These are phyloP conservation scores for Mycena epipterygia DNA, from an alignment of 768 basidiomycete genomes.

Conservation along the genomic window DNA sequence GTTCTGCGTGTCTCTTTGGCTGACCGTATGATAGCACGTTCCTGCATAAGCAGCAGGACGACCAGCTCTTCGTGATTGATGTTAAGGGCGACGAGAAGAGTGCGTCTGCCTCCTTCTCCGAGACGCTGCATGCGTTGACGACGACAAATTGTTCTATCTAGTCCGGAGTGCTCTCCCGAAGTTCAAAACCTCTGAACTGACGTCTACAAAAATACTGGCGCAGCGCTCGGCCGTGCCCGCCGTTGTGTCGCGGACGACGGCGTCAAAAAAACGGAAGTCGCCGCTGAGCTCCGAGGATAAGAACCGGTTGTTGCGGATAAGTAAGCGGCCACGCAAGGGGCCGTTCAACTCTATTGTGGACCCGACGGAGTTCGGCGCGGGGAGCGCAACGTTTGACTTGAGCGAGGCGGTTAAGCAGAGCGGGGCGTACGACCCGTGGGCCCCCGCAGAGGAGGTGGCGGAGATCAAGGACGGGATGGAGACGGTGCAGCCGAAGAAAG, in stretches of 20 bases:
- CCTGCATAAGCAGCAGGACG: slow-evolving; percentile 76
- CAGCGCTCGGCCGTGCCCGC: slow-evolving; percentile 93
- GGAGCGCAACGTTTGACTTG: slow-evolving; percentile 73
- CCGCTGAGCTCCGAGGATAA: slow-evolving; percentile 77
- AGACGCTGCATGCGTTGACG: no score
- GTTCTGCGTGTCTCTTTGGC: not conserved
- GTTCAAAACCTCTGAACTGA: slow-evolving; percentile 67
- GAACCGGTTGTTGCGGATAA: slow-evolving; percentile 80
- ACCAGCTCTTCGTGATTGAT: slow-evolving; percentile 87
- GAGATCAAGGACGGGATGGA: slow-evolving; percentile 56
- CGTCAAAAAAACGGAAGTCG: slow-evolving; percentile 58
- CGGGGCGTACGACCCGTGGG: slow-evolving; percentile 79
- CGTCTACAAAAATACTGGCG: slow-evolving; percentile 83
- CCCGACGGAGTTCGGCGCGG: slow-evolving; percentile 74
- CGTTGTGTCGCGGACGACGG: slow-evolving; percentile 69
- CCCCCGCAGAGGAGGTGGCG: slow-evolving; percentile 46
- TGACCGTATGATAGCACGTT: slow-evolving; percentile 58
- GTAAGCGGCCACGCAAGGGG: slow-evolving; percentile 76
- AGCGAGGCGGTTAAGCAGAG: slow-evolving; percentile 79
- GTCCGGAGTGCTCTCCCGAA: slow-evolving; percentile 72
- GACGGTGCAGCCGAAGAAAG: slow-evolving; percentile 53
- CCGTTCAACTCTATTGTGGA: slow-evolving; percentile 82
- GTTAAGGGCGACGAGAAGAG: slow-evolving; percentile 82
- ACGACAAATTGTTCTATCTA: slow-evolving; percentile 39
- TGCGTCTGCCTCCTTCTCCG: slow-evolving; percentile 47